phyloP scores from a whole-genome alignment of 2,329 filamentous ascomycete genomes.

The Tolypocladium nubicola region DNA sequence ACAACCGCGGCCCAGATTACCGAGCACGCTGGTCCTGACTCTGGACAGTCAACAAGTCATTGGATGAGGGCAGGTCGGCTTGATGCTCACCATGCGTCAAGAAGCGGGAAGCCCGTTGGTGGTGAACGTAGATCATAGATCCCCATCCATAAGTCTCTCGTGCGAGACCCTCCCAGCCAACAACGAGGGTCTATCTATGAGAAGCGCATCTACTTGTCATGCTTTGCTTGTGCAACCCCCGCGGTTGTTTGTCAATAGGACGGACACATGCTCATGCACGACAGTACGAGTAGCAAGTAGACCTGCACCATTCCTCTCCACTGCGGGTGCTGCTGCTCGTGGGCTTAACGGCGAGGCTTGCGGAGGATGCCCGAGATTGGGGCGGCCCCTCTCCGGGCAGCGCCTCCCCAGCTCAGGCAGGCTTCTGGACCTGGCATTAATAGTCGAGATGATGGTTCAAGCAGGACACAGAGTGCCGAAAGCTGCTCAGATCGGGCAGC shows the following conservation, averaged over 20 bases:
- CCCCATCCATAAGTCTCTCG: not conserved
- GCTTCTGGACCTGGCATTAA: not conserved
- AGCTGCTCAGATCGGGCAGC: not conserved
- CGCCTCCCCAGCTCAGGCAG: not conserved
- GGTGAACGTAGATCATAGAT: not conserved
- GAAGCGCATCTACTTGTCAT: not conserved
- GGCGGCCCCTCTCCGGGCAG: not conserved
- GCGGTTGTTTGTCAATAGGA: not conserved
- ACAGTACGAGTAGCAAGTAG: not conserved
- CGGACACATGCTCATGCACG: not conserved
- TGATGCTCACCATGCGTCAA: not conserved
- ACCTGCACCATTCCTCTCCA: not conserved
- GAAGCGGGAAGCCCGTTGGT: not conserved
- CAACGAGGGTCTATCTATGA: not conserved
- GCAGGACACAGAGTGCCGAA: not conserved
- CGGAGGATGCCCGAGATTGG: not conserved
- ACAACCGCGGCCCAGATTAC: not conserved
- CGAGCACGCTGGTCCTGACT: not conserved
- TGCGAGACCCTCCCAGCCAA: not conserved
- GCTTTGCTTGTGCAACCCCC: not conserved
- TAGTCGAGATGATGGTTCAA: not conserved
- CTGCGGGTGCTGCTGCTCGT: not conserved
- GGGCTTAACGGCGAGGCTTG: not conserved
- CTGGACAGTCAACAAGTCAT: not conserved
- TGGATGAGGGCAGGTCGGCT: not conserved